Evolutionary conservation across 129 eudicot genomes (phyloP).

Genomic region (sunflower (Helianthus annuus)): DNA sequence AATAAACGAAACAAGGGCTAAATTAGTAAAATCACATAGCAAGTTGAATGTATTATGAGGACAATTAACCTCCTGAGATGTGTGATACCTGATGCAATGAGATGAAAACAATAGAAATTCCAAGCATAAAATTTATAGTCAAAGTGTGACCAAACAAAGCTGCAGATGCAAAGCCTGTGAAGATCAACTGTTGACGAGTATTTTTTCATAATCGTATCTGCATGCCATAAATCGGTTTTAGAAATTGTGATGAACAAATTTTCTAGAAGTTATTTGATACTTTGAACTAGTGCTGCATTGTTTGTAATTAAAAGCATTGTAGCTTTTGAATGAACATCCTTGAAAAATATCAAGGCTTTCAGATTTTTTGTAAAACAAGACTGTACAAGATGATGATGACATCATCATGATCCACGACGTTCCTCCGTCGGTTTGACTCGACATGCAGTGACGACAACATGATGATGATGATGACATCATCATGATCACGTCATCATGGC

Average conservation of each 20-base stretch:
- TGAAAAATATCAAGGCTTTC: no score
- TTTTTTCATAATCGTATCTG: slow-evolving; percentile 90
- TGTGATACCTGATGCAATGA: slow-evolving; percentile 94
- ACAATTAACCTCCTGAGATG: not conserved
- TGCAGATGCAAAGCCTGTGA: slow-evolving; percentile 90
- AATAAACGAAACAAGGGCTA: slow-evolving; percentile 30
- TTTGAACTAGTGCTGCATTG: slow-evolving; percentile 64
- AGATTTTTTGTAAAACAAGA: no score
- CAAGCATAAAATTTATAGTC: slow-evolving; percentile 85
- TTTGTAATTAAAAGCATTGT: slow-evolving; percentile 19
- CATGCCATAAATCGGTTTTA: slow-evolving; percentile 18
- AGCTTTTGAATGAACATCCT: slow-evolving; percentile 50
- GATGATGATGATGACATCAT: no score
- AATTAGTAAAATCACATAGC: slow-evolving; percentile 11
- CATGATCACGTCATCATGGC: no score
- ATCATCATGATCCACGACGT: no score
- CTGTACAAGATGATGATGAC: no score
- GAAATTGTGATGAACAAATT: not conserved
- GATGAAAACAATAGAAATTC: slow-evolving; percentile 93
- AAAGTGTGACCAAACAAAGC: slow-evolving; percentile 80
- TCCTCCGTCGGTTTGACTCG: no score
- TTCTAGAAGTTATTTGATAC: not conserved
- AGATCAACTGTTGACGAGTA: slow-evolving; percentile 94
- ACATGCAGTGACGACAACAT: no score
- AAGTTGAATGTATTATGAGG: not conserved